These are phyloP conservation scores for Lentinula lateritia DNA, from an alignment of 768 basidiomycete species.

Conservation along the genomic window DNA sequence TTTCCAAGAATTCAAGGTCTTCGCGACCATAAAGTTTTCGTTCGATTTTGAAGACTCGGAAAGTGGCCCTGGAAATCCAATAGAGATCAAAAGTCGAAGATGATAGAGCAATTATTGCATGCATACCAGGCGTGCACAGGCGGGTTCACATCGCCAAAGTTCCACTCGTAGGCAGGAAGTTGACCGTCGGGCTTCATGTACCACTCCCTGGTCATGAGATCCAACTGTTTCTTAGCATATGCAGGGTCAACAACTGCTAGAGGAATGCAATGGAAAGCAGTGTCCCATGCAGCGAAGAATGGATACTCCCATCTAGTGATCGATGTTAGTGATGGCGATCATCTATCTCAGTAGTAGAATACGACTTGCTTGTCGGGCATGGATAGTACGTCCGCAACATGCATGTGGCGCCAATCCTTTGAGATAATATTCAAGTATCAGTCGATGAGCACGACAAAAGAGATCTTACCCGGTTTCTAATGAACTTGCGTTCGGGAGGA, in stretches of 20 bases:
- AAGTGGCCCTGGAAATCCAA: constrained; percentile 68
- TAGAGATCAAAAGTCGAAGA: not conserved
- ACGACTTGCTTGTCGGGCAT: constrained; percentile 95
- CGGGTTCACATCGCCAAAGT: constrained; percentile 97
- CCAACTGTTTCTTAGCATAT: constrained; percentile 97
- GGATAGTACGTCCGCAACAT: constrained; percentile 92
- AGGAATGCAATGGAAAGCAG: constrained; percentile 99
- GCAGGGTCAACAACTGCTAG: constrained; percentile 92
- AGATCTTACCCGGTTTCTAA: constrained; percentile 70
- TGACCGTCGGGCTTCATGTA: constrained; percentile 99
- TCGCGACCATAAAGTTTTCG: constrained; percentile 90
- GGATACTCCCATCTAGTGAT: constrained; percentile 89
- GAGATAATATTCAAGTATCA: not conserved
- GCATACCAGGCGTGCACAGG: constrained; percentile 94
- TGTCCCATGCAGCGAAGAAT: constrained; percentile 98
- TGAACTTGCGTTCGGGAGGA: constrained; percentile 78
- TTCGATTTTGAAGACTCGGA: constrained; percentile 99
- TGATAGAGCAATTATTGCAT: not conserved
- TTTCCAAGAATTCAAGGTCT: constrained; percentile 88
- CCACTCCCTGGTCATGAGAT: constrained; percentile 96
- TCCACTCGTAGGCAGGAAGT: constrained; percentile 99
- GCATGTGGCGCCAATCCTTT: constrained; percentile 93
- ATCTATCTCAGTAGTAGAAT: not conserved
- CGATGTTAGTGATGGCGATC: constrained; percentile 4
- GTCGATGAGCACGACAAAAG: not conserved